These are phyloP conservation scores for Cryptococcus sp. DNA, from an alignment of 1,284 basidiomycete genomes.

Conservation along the genomic window DNA sequence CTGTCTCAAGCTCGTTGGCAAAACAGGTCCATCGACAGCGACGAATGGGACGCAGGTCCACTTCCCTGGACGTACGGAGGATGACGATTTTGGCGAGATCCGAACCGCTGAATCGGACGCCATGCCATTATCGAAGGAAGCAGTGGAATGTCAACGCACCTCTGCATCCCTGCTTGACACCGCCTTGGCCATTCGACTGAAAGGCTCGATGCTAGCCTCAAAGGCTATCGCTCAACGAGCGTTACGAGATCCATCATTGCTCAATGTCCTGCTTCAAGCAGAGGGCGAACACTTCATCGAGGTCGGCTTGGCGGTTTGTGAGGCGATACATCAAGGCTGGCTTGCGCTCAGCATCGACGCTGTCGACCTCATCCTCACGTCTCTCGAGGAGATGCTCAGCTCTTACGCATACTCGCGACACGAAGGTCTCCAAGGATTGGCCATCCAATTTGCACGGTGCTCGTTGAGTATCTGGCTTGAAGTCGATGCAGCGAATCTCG, in stretches of 20 bases:
- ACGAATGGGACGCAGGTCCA: constrained; percentile 3
- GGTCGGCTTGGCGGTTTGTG: constrained; percentile 63
- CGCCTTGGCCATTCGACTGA: constrained; percentile 52
- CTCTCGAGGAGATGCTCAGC: constrained; percentile 61
- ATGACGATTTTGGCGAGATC: constrained; percentile 69
- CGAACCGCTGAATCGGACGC: constrained; percentile 53
- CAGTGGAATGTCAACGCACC: constrained; percentile 33
- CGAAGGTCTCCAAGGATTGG: constrained; percentile 61
- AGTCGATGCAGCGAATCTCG: constrained; percentile 48
- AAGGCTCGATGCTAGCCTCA: constrained; percentile 56
- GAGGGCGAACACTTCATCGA: constrained; percentile 62
- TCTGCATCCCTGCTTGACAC: constrained; percentile 27
- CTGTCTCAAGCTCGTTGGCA: constrained; percentile 9
- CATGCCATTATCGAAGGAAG: constrained; percentile 40
- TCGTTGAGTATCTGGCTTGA: constrained; percentile 69
- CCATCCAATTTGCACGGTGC: constrained; percentile 66
- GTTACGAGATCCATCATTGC: constrained; percentile 65
- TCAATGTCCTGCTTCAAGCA: constrained; percentile 62
- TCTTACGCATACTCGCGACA: constrained; percentile 65
- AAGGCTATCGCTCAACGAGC: constrained; percentile 60
- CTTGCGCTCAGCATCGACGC: constrained; percentile 61
- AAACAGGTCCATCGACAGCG: neutral
- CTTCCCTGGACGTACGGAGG: constrained; percentile 50
- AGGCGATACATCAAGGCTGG: constrained; percentile 60
- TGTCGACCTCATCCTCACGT: constrained; percentile 61